A percentile compares a stretch with the other conserved stretches of the same genome.
phyloP scores from a whole-genome alignment of 2,329 filamentous ascomycete species.

The Spiromastix sp. region DNA sequence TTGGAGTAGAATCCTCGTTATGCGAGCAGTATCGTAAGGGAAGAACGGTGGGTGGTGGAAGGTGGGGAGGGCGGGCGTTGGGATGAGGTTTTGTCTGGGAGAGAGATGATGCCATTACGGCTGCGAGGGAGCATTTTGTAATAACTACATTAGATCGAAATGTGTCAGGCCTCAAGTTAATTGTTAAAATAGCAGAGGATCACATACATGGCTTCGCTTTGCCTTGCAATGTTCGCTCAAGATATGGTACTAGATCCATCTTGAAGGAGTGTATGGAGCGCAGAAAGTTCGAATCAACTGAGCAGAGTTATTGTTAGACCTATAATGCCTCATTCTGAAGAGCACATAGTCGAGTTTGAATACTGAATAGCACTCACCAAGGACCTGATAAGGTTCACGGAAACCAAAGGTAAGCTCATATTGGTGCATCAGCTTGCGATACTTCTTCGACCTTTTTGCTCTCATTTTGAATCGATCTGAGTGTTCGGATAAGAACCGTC shows the following conservation, averaged over 20 bases:
- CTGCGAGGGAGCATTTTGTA: constrained; percentile 52
- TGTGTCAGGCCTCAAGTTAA: constrained; percentile 5
- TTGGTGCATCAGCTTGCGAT: constrained; percentile 87
- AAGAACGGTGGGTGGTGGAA: constrained; percentile 35
- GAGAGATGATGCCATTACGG: constrained; percentile 30
- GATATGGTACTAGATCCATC: constrained; percentile 70
- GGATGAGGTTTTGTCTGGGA: constrained; percentile 29
- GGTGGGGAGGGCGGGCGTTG: constrained; percentile 30
- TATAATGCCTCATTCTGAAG: too few species aligned
- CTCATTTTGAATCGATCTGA: constrained; percentile 46
- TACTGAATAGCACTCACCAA: constrained; percentile 49
- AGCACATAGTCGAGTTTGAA: too few species aligned
- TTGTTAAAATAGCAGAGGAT: too few species aligned
- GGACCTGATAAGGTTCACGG: constrained; percentile 85
- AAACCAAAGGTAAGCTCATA: constrained; percentile 83
- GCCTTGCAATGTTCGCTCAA: constrained; percentile 77
- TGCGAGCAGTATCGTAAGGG: constrained; percentile 39
- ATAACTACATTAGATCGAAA: too few species aligned
- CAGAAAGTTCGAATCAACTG: constrained; percentile 77
- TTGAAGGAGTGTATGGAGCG: constrained; percentile 72
- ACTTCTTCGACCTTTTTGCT: constrained; percentile 61
- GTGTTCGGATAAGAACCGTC: too few species aligned
- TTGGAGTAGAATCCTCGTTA: constrained; percentile 30
- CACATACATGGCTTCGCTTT: constrained; percentile 70
- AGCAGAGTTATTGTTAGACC: too few species aligned